These are phyloP conservation scores for Rosa hybrid DNA, from an alignment of 331 rosid species.

Conservation along the genomic window DNA sequence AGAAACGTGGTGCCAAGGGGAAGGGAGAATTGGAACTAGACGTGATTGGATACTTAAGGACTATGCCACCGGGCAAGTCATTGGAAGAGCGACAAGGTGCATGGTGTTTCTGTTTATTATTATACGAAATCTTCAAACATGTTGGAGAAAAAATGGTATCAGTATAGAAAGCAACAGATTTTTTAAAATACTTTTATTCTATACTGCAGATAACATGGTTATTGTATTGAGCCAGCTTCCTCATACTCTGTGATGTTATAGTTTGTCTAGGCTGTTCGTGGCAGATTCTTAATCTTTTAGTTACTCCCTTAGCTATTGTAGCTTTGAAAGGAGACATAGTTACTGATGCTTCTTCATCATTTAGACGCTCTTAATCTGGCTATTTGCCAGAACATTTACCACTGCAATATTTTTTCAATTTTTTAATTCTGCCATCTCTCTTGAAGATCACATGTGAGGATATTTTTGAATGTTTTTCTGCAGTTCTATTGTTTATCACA, in stretches of 20 bases:
- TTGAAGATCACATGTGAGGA: not conserved
- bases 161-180: not conserved
- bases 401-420: not conserved
- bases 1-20: slow-evolving; percentile 98
- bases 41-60: slow-evolving; percentile 94
- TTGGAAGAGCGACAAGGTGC: slow-evolving; percentile 98
- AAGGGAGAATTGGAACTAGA: slow-evolving; percentile 93
- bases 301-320: not conserved
- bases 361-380: not conserved
- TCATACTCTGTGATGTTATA: not conserved
- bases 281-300: not conserved
- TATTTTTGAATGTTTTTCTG: not conserved
- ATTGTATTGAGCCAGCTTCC: slow-evolving; percentile 9
- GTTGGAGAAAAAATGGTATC: not conserved
- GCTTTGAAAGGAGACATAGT: not conserved
- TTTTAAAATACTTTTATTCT: not conserved
- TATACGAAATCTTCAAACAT: not conserved
- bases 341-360: not conserved
- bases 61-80: slow-evolving; percentile 66
- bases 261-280: not conserved
- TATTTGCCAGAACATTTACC: slow-evolving; percentile 7
- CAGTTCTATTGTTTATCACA: not conserved
- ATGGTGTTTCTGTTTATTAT: not conserved
- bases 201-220: not conserved
- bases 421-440: not conserved